phyloP scores from a whole-genome alignment of 148 eudicot species.

The Euryodendron excelsum region DNA sequence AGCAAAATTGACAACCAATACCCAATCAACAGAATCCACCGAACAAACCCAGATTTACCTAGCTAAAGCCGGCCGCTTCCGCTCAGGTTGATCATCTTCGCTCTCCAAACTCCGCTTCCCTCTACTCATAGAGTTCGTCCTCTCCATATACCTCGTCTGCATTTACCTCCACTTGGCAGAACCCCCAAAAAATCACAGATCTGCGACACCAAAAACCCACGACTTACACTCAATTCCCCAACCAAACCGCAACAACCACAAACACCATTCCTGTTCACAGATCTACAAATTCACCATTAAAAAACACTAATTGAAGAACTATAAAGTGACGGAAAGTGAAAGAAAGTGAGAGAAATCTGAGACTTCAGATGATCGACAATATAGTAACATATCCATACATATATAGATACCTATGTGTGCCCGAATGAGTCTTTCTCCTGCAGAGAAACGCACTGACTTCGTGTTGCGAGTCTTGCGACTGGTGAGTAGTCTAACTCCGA shows the following conservation, averaged over 20 bases:
- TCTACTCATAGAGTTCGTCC: slow-evolving; percentile 68
- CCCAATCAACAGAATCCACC: not conserved
- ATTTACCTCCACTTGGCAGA: slow-evolving; percentile 33
- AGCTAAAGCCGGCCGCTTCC: slow-evolving; percentile 80
- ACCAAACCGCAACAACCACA: slow-evolving; percentile 7
- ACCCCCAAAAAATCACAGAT: slow-evolving; percentile 35
- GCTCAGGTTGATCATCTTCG: slow-evolving; percentile 58
- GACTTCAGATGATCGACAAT: not conserved
- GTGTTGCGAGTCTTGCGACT: too few relatives aligned
- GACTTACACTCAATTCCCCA: not conserved
- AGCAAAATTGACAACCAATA: not conserved
- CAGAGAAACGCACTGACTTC: too few relatives aligned
- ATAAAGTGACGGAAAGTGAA: not conserved
- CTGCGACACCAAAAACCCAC: slow-evolving; percentile 21
- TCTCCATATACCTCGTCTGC: slow-evolving; percentile 82
- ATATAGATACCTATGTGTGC: too few relatives aligned
- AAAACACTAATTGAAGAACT: not conserved
- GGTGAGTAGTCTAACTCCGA: too few relatives aligned
- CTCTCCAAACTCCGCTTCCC: slow-evolving; percentile 70
- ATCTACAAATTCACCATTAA: not conserved
- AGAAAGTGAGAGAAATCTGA: not conserved
- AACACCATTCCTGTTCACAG: slow-evolving; percentile 3
- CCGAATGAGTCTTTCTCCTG: too few relatives aligned
- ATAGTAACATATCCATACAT: too few relatives aligned
- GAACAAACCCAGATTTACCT: slow-evolving; percentile 34